Conservation (phyloP, 2,329 filamentous ascomycete genomes). For the Ilyonectria destructans region DNA sequence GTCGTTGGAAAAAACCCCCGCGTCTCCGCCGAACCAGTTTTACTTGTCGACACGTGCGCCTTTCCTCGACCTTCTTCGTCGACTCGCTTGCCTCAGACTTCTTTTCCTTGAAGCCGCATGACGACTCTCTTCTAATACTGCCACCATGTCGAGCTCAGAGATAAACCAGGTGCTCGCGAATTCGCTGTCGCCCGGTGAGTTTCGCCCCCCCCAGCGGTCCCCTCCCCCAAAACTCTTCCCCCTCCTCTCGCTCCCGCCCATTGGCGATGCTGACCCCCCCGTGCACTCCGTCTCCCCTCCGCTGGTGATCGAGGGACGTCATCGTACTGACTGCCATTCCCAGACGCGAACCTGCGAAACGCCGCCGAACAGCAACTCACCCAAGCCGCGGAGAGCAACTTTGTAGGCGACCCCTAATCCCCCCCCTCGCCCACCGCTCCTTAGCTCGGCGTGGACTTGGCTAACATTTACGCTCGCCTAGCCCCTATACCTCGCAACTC, state of each 20-base stretch:
- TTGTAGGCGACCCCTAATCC: conserved; percentile 73
- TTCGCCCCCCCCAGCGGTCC: conserved; percentile 17
- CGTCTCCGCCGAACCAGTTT: conserved; percentile 51
- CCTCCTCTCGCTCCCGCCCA: conserved; percentile 33
- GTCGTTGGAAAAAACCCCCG: conserved; percentile 47
- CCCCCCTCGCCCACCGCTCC: conserved; percentile 34
- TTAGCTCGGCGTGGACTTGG: conserved; percentile 31
- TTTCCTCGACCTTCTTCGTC: conserved; percentile 44
- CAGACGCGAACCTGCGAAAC: conserved; percentile 91
- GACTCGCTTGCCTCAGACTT: conserved; percentile 45
- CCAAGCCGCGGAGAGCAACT: conserved; percentile 94
- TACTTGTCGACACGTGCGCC: conserved; percentile 53
- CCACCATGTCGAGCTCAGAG: conserved; percentile 83
- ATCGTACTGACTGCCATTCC: conserved; percentile 55
- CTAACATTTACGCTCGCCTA: conserved; percentile 59
- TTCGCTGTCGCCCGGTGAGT: conserved; percentile 94
- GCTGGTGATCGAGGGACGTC: conserved; percentile 34
- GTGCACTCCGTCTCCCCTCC: conserved; percentile 27
- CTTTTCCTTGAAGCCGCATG: conserved; percentile 54
- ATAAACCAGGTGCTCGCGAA: conserved; percentile 98
- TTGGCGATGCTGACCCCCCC: conserved; percentile 27
- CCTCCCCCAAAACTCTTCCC: conserved; percentile 31
- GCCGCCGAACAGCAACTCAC: conserved; percentile 94
- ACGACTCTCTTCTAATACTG: conserved; percentile 54
- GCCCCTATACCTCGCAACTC: conserved; percentile 93